Evolutionary conservation across 164 flowering plant species (phyloP), one percentile per base, ranked within the genome.

Genomic region (Tetrastigma voinierianum): DNA sequence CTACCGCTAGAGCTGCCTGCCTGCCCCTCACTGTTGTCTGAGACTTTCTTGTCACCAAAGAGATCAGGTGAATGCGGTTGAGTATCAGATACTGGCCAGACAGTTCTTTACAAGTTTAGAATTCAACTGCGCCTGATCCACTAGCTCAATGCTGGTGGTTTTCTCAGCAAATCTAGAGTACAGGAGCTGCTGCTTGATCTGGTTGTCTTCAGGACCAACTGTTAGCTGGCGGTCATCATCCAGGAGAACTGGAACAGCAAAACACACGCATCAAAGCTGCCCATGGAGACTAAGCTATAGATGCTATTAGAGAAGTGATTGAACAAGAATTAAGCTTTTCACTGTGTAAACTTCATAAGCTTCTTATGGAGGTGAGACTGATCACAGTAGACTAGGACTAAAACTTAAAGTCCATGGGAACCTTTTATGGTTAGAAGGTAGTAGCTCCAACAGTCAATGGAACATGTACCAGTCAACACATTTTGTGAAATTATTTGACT

Each of bases 1-100:
- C 89, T 85, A 32, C 85, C 87, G 73, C 90, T 89, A 66, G 93
- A 89, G 68, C 91, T 88, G 56, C 72, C 81, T 55, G 77, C 88
- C 56, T 59, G 83, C 60, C 80, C 89, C 69, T 84, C 89, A 73
- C 75, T 80, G 64, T 80, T 81, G 48, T 83, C 85, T 65, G 85
- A 75, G 23, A 65, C 68, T 66, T 77, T 87, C 67, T 77, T 84
- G 56, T 86, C 91, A 70, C 82, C 81, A 48, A 80, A 64, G 44
- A 57, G 64, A 71, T 82, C 82, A 32, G 86, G 81, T 48, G 87
- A 81, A 72, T 67, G 69, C 43, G 68, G 80, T 62, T 76, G 81
- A 44, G 62, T 70, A 72, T 76, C 86, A 61, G 51, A 62, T 44
- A 75, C 78, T 70, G 3, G 64, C 47, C 20, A 53, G n/a, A 63